A percentile compares a stretch with the other conserved stretches of the same genome.
These are phyloP conservation scores for Metarhizium rileyi DNA, from an alignment of 2,329 filamentous ascomycete species.

Conservation along the genomic window DNA sequence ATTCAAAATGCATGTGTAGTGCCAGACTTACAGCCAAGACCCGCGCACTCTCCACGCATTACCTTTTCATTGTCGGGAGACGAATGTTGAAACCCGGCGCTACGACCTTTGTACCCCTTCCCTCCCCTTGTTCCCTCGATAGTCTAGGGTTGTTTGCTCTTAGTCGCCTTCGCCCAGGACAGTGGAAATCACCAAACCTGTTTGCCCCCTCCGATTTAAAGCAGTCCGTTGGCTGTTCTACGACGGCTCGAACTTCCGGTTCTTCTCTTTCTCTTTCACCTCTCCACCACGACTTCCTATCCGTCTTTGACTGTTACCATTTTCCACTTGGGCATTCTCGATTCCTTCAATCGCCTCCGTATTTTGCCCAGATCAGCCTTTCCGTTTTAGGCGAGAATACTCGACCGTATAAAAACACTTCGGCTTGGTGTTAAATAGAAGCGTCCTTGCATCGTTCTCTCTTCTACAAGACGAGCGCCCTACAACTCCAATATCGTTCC, in stretches of 20 bases:
- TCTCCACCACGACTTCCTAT: neutral
- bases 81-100: neutral
- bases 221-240: neutral
- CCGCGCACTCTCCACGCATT: neutral
- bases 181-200: neutral
- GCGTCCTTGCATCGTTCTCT: neutral
- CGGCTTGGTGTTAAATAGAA: neutral
- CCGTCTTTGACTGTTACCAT: neutral
- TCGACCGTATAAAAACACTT: neutral
- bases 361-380: neutral
- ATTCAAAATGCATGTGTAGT: neutral
- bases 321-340: neutral
- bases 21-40: neutral
- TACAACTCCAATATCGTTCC: neutral
- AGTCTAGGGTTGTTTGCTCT: neutral
- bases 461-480: neutral
- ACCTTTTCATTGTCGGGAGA: neutral
- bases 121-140: neutral
- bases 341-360: neutral
- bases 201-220: neutral
- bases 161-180: neutral
- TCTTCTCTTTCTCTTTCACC: neutral
- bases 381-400: neutral
- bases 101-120: neutral
- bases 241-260: neutral